Evolutionary conservation across 768 basidiomycete genomes (phyloP).

Genomic region (Chalciporus pseudorubinellus): DNA sequence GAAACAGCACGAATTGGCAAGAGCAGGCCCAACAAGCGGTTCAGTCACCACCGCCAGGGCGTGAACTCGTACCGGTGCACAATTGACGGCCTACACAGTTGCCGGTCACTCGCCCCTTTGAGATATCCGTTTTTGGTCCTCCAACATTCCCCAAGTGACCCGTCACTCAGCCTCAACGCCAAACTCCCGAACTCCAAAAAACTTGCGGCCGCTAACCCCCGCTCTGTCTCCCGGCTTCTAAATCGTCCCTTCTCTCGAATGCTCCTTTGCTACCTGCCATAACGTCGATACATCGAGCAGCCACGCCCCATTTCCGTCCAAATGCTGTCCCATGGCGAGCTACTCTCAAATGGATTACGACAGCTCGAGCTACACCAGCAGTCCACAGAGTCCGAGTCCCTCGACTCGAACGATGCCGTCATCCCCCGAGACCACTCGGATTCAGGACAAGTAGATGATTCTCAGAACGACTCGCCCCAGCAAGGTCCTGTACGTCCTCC

Average conservation of each 20-base stretch:
- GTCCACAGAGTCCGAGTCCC: slow-evolving; percentile 1
- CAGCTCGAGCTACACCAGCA: slow-evolving; percentile 41
- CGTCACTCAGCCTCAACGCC: no score
- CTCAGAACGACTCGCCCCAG: slow-evolving; percentile 13
- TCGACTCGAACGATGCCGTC: slow-evolving; percentile 8
- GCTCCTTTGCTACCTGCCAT: slow-evolving; percentile 1
- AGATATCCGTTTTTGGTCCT: slow-evolving; percentile 23
- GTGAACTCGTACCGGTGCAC: slow-evolving; percentile 11
- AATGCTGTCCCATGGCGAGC: slow-evolving; percentile 36
- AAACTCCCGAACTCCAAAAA: no score
- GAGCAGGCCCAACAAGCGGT: slow-evolving; percentile 1
- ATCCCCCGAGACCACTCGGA: slow-evolving; percentile 6
- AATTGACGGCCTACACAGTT: neutral
- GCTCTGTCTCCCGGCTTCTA: neutral
- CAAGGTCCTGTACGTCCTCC: slow-evolving; percentile 16
- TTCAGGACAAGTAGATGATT: neutral
- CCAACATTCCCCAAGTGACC: no score
- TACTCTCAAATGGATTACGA: slow-evolving; percentile 46
- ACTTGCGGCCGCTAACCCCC: neutral
- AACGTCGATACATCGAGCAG: slow-evolving; percentile 13
- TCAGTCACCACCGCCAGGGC: neutral
- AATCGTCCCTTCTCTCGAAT: neutral
- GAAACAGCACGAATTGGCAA: slow-evolving; percentile 6
- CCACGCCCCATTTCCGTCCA: slow-evolving; percentile 15
- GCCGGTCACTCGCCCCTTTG: slow-evolving; percentile 12